A percentile compares a stretch with the other conserved stretches of the same genome.
phyloP scores from a whole-genome alignment of 2,329 filamentous ascomycete species.

The Cordyceps cateniannulata region DNA sequence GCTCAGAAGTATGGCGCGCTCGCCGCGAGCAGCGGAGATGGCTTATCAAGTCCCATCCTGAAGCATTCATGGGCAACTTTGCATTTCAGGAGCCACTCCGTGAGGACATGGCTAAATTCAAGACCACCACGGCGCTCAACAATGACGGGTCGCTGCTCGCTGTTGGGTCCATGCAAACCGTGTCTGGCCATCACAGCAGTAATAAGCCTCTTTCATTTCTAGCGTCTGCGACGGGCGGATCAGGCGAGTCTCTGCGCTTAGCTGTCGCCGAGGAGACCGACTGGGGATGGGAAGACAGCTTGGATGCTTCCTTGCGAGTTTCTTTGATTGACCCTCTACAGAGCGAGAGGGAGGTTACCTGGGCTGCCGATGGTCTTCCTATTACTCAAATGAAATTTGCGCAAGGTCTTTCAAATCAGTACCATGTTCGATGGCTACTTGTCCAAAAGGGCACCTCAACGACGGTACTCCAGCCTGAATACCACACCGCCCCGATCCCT shows the following conservation, averaged over 20 bases:
- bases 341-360: constrained; percentile 43
- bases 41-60: constrained; percentile 45
- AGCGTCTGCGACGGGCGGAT: constrained; percentile 48
- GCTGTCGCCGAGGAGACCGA: constrained; percentile 41
- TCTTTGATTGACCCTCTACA: constrained; percentile 34
- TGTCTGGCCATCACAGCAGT: constrained; percentile 22
- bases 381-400: constrained; percentile 47
- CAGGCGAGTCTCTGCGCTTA: constrained; percentile 52
- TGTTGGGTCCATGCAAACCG: constrained; percentile 47
- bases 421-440: constrained; percentile 43
- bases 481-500: constrained; percentile 32
- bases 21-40: constrained; percentile 38
- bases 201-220: constrained; percentile 28
- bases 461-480: constrained; percentile 44
- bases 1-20: constrained; percentile 24
- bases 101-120: constrained; percentile 29
- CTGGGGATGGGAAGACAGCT: constrained; percentile 47
- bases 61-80: constrained; percentile 37
- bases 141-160: constrained; percentile 38
- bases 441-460: constrained; percentile 48
- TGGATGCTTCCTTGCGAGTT: constrained; percentile 40
- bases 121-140: constrained; percentile 20
- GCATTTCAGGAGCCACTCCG: constrained; percentile 26
- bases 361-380: constrained; percentile 45
- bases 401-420: constrained; percentile 29